Evolutionary conservation across 345 rosid genomes (phyloP).

Genomic region (Angophora floribunda): DNA sequence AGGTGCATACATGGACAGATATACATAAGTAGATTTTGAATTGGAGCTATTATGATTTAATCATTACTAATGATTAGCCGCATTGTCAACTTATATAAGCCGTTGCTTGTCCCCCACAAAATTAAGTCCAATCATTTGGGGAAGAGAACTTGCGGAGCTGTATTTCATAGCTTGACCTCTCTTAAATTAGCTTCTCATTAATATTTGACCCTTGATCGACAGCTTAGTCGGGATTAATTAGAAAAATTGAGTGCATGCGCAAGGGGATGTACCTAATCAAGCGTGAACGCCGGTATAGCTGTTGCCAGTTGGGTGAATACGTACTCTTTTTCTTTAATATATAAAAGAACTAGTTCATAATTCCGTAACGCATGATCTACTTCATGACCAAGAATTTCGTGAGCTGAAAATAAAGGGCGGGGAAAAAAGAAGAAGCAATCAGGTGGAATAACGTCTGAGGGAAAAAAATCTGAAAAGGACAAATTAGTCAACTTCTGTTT

Average conservation of each 20-base stretch:
- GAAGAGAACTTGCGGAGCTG: not conserved
- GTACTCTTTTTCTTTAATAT: not conserved
- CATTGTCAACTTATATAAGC: not conserved
- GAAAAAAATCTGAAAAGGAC: not conserved
- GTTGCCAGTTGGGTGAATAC: not conserved
- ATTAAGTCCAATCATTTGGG: not conserved
- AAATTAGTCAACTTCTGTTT: not conserved
- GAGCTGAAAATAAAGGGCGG: not conserved
- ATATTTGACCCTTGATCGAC: not conserved
- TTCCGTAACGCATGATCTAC: not conserved
- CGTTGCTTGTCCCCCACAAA: not conserved
- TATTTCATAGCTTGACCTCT: not conserved
- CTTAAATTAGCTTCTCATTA: not conserved
- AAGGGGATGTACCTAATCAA: not conserved
- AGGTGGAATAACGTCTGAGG: not conserved
- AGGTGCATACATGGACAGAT: not conserved
- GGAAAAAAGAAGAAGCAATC: not conserved
- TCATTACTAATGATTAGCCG: not conserved
- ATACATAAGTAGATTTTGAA: not conserved
- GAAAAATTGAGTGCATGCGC: not conserved
- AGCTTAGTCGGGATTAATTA: not conserved
- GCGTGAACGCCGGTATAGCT: not conserved
- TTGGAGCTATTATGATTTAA: not conserved
- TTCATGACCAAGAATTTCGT: not conserved
- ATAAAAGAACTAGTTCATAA: not conserved